Conservation (phyloP, 2,329 filamentous ascomycete genomes). For the Thielaviopsis euricoi region DNA sequence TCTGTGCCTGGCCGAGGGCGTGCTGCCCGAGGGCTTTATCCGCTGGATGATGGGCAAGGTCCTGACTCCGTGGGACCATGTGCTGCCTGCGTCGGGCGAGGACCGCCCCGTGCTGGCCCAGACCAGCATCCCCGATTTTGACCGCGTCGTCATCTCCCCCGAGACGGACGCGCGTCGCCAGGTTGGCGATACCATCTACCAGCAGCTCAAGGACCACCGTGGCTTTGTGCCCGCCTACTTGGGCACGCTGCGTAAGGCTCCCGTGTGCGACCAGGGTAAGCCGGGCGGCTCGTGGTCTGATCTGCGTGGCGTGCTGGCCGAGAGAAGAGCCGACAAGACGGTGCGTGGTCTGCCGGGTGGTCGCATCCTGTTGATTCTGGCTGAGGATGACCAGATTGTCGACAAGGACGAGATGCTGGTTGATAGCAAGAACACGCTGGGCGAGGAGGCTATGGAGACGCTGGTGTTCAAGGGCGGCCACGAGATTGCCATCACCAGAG, state of each 20-base stretch:
- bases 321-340: conserved; percentile 19
- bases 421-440: conserved; percentile 42
- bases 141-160: conserved; percentile 34
- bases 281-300: conserved; percentile 39
- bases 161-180: conserved; percentile 31
- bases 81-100: conserved; percentile 21
- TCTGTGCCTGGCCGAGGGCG: conserved; percentile 42
- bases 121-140: conserved; percentile 20
- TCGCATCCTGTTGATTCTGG: conserved; percentile 49
- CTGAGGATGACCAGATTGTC: conserved; percentile 49
- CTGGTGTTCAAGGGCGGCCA: conserved; percentile 47
- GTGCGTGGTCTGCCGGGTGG: conserved; percentile 22
- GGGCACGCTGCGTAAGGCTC: conserved; percentile 52
- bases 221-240: conserved; percentile 58
- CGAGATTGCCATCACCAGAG: conserved; percentile 49
- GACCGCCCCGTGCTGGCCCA: conserved; percentile 23
- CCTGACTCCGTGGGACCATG: conserved; percentile 26
- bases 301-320: conserved; percentile 33
- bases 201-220: conserved; percentile 50
- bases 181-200: conserved; percentile 45
- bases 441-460: conserved; percentile 38
- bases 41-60: conserved; percentile 34
- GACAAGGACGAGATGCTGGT: conserved; percentile 44
- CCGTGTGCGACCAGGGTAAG: conserved; percentile 44
- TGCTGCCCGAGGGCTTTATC: conserved; percentile 43